Base-by-base conservation (phyloP, 225 moss, liverwort and hornwort genomes). In the Marchantia polymorpha region DNA sequence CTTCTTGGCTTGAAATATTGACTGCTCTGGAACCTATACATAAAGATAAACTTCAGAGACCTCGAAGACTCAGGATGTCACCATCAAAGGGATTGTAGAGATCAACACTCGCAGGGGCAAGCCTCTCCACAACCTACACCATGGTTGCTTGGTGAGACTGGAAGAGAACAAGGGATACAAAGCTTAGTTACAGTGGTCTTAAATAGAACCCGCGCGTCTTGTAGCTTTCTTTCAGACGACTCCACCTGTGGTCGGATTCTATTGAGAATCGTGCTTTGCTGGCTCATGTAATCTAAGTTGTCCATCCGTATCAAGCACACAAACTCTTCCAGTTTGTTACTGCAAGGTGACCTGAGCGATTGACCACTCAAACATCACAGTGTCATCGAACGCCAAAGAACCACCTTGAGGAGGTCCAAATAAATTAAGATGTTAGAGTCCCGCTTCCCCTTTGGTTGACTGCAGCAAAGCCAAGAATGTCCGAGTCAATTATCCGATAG, bases 401-500 rank as follows among this genome's bases (percentile, higher is more conserved):
- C 46, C 78, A 84, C 81, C 78, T 67, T 74, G 77, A 59, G 73
- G 69, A 69, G 53, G 56, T 58, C 72, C 77, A 51, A 60, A 68
- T 52, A 66, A 60, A 26, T 61, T 78, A 69, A 53, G 60, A 84
- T 78, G 65, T 69, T 84, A 81, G 63, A 47, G 78, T 78, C 78
- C 81, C 84, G 74, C 67, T 81, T 81, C 84, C 78, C 61, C 84
- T 59, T 68, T 78, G 31, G 78, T 64, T 61, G 81, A 81, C 84
- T 84, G 84, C 84, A 81, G 61, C 84, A 81, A 84, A 81, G 69
- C 74, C 74, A 81, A 81, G 78, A 46, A 80, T 52, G 54, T 25
- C 27, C 8, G 49, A 25, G 81, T 84, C 77, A 81, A 84, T 81
- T 25, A 49, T 56, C 74, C 56, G 64, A 65, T 26, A 65, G 11